Evolutionary conservation across 768 basidiomycete species (phyloP).

Genomic region (Gloeostereum incarnatum): DNA sequence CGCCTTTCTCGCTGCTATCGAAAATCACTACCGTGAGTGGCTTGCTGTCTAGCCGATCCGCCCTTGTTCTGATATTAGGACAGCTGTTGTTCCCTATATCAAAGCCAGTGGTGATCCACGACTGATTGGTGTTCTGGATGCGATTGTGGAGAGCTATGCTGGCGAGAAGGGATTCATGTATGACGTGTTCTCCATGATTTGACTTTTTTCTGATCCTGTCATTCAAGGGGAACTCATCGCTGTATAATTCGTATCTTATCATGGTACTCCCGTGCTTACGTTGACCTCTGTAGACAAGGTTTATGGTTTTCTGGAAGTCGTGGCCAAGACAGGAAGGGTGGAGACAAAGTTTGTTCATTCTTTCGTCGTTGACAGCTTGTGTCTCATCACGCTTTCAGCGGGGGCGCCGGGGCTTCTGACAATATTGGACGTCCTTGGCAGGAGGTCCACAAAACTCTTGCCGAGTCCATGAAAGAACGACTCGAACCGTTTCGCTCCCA

Average conservation of each 20-base stretch:
- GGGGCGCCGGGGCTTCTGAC: constrained; percentile 1
- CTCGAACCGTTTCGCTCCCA: not conserved
- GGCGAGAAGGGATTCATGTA: constrained; percentile 2
- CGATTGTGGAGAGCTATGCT: constrained; percentile 1
- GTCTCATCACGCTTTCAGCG: not conserved
- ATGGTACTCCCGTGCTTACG: not conserved
- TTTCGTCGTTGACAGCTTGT: not conserved
- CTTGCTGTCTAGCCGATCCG: too few relatives aligned
- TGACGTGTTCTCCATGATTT: not conserved
- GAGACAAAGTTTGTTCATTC: constrained; percentile 1
- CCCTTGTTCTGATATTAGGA: not conserved
- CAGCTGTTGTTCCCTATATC: not conserved
- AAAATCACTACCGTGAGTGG: not conserved
- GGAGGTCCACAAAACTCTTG: constrained; percentile 3
- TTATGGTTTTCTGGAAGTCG: constrained; percentile 3
- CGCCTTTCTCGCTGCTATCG: constrained; percentile 2
- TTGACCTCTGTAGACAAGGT: constrained; percentile 1
- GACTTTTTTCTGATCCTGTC: not conserved
- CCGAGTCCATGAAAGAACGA: constrained; percentile 3
- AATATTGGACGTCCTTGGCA: not conserved
- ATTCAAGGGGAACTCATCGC: constrained; percentile 2
- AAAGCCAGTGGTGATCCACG: not conserved
- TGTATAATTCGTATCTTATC: not conserved
- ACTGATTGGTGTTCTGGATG: not conserved
- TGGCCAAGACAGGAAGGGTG: constrained; percentile 2